A percentile compares a stretch with the other conserved stretches of the same genome.
phyloP scores from a whole-genome alignment of 495 filamentous ascomycete species.

The Neurospora sp. region DNA sequence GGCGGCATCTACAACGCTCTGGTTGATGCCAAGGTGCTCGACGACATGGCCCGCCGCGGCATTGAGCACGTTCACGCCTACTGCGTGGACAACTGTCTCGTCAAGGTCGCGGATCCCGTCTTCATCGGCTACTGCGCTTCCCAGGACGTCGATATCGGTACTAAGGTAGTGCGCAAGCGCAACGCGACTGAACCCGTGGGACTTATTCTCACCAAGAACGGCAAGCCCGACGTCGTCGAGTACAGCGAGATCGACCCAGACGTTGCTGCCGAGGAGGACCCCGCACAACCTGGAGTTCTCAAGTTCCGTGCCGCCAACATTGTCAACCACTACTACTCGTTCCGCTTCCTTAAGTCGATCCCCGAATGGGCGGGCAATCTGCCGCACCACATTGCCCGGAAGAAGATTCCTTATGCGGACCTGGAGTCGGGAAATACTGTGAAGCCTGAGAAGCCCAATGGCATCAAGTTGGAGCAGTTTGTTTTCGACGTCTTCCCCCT shows the following conservation, averaged over 20 bases:
- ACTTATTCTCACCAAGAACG: slow-evolving; percentile 88
- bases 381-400: slow-evolving; percentile 89
- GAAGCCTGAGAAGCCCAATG: slow-evolving; percentile 90
- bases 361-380: slow-evolving; percentile 75
- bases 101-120: slow-evolving; percentile 89
- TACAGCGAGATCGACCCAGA: slow-evolving; percentile 88
- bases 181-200: slow-evolving; percentile 95
- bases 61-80: slow-evolving; percentile 96
- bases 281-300: slow-evolving; percentile 69
- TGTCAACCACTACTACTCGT: slow-evolving; percentile 99
- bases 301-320: slow-evolving; percentile 98
- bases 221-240: slow-evolving; percentile 94
- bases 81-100: slow-evolving; percentile 98
- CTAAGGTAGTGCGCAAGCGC: slow-evolving; percentile 97
- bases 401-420: slow-evolving; percentile 93
- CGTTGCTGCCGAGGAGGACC: slow-evolving; percentile 78
- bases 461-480: slow-evolving; percentile 98
- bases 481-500: slow-evolving; percentile 98
- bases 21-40: slow-evolving; percentile 67
- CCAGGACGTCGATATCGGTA: slow-evolving; percentile 88
- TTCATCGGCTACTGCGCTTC: slow-evolving; percentile 91
- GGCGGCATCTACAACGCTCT: slow-evolving; percentile 95
- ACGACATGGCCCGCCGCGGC: slow-evolving; percentile 79
- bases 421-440: slow-evolving; percentile 62
- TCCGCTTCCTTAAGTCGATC: slow-evolving; percentile 83